Evolutionary conservation across 768 basidiomycete species (phyloP), one percentile per base, ranked within the genome.

Genomic region (Leccinum subgranulosum): DNA sequence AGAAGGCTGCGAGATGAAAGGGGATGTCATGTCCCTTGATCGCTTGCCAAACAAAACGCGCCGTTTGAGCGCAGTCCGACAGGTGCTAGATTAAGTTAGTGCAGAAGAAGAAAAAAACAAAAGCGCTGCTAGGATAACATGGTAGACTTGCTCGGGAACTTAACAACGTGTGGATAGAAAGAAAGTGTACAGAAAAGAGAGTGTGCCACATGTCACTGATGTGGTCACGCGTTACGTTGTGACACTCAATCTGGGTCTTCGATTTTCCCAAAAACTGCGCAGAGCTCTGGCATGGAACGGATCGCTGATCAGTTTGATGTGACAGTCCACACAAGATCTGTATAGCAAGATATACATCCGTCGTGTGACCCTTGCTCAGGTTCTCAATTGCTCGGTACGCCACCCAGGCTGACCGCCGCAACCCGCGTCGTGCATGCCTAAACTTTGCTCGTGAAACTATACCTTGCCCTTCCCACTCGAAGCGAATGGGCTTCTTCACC

Each of bases 21-120:
- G 61, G 66, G 61, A 63, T 59, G 58, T 15, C 53, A 52, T 59
- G 67, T 62, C 72, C 71, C 72, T 71, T 71, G 71, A 71, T 71
- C 63, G 67, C 63, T 61, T 62, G 60, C 56, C 56, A 62, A 62
- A 59, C 58, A 43, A 25, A 11, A 53, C 51, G 62, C 71, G 69
- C 65, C 43, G 65, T 65, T 73, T 70, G 66, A 61, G 59, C 71
- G 69, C 57, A 60, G 43, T 47, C 34, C 41, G 48, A 49, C 53
- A 12, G 45, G 11, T 43, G 47, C 60, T 23, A 47, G 56, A 43
- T 56, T 53, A 50, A 51, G 63, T 54, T 58, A 29, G 55, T 17
- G 31, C 49, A 47, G 14, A 12, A 25, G 15, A 17, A 47, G 14
- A 19, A 43, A 43, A 8, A 34, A 41, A 23, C 6, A 46, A 49